phyloP scores from a whole-genome alignment of 2,329 filamentous ascomycete genomes.

The Teratosphaeria gauchensis region DNA sequence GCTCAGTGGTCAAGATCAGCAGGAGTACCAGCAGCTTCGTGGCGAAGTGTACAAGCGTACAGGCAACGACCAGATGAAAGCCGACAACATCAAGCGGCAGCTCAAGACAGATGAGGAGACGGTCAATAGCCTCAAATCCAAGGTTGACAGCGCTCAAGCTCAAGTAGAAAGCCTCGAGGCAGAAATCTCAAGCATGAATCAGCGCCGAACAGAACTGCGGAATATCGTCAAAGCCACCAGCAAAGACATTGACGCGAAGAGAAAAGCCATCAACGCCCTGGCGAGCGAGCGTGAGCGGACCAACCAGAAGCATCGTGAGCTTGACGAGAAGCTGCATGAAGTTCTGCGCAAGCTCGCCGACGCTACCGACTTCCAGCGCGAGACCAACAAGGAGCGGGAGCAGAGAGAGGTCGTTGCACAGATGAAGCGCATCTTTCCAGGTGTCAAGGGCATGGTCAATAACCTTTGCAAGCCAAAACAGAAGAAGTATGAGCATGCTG shows the following conservation, averaged over 20 bases:
- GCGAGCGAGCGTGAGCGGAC: constrained; percentile 75
- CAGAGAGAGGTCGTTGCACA: constrained; percentile 76
- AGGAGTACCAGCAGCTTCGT: constrained; percentile 78
- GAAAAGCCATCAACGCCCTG: constrained; percentile 78
- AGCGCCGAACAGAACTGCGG: constrained; percentile 57
- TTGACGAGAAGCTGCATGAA: constrained; percentile 84
- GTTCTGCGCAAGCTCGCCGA: constrained; percentile 72
- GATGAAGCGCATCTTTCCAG: constrained; percentile 82
- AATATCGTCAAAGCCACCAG: constrained; percentile 53
- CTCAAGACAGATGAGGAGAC: constrained; percentile 87
- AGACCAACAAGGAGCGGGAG: constrained; percentile 70
- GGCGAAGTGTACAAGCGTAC: constrained; percentile 77
- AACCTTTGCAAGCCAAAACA: constrained; percentile 93
- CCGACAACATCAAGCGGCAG: constrained; percentile 80
- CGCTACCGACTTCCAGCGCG: constrained; percentile 73
- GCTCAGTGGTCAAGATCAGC: constrained; percentile 74
- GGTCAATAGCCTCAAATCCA: constrained; percentile 78
- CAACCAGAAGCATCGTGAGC: constrained; percentile 72
- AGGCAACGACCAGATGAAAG: constrained; percentile 67
- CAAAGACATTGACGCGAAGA: constrained; percentile 74
- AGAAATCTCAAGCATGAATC: constrained; percentile 59
- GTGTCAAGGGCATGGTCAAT: constrained; percentile 80
- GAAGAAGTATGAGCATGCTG: constrained; percentile 90
- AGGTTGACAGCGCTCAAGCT: constrained; percentile 68
- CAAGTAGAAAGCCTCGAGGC: constrained; percentile 63